phyloP scores from a whole-genome alignment of 2,329 filamentous ascomycete species.

The Passalora sequoiae region DNA sequence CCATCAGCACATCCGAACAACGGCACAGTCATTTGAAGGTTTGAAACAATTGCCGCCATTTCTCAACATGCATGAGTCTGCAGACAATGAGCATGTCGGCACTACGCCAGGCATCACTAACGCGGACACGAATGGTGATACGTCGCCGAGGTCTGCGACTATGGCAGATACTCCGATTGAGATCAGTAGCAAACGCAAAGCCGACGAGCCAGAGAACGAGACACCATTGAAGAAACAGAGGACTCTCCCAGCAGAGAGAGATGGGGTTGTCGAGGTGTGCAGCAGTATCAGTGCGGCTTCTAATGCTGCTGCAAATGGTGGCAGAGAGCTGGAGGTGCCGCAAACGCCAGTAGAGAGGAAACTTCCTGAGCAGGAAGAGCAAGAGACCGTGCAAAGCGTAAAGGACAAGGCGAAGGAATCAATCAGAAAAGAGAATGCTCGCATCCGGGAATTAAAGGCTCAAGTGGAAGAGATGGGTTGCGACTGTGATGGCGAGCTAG shows the following conservation, averaged over 20 bases:
- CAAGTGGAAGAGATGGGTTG: not conserved
- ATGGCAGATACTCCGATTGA: not conserved
- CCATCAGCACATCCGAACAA: not conserved
- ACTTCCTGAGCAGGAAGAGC: no score
- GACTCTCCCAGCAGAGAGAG: not conserved
- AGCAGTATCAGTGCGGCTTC: not conserved
- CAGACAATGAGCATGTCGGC: no score
- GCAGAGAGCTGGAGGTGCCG: no score
- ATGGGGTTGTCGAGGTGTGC: not conserved
- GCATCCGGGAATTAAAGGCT: conserved; percentile 3
- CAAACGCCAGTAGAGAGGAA: no score
- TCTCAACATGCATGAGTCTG: no score
- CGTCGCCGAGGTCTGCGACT: no score
- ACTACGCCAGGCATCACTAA: no score
- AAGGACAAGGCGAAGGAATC: conserved; percentile 4
- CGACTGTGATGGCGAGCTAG: not conserved
- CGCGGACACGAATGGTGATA: no score
- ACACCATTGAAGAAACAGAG: not conserved
- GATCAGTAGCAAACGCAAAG: conserved; percentile 1
- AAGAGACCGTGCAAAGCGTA: not conserved
- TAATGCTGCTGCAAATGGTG: no score
- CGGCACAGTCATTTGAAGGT: no score
- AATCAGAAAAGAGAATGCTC: not conserved
- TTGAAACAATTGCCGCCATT: no score
- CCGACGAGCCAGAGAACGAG: not conserved